Evolutionary conservation across 2,329 filamentous ascomycete species (phyloP).

Genomic region (Alternaria sp.): DNA sequence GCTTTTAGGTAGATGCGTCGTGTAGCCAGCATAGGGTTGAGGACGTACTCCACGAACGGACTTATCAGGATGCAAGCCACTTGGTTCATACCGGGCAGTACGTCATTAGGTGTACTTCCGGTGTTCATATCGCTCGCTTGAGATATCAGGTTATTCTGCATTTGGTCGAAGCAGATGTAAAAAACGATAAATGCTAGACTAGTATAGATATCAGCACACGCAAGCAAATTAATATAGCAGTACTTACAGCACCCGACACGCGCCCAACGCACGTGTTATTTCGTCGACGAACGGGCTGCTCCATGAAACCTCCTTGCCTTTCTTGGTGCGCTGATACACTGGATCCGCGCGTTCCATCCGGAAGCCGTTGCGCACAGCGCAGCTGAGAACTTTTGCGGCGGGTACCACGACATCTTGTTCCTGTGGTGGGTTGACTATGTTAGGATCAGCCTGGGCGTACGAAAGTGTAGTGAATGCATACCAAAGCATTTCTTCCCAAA

Average conservation of each 20-base stretch:
- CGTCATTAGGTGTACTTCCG: conserved; percentile 46
- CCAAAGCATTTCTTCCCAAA: conserved; percentile 21
- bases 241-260: conserved; percentile 42
- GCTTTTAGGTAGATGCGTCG: conserved; percentile 41
- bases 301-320: conserved; percentile 38
- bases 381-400: conserved; percentile 37
- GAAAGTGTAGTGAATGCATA: neutral
- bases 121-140: conserved; percentile 51
- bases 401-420: conserved; percentile 37
- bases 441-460: neutral
- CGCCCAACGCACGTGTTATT: conserved; percentile 41
- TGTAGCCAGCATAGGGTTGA: conserved; percentile 43
- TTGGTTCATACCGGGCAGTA: conserved; percentile 46
- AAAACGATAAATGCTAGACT: conserved; percentile 47
- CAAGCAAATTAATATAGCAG: too few species aligned
- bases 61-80: conserved; percentile 47
- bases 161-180: conserved; percentile 52
- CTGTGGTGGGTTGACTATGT: conserved; percentile 25
- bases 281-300: conserved; percentile 38
- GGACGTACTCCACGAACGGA: conserved; percentile 40
- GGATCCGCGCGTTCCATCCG: conserved; percentile 39
- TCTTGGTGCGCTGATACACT: conserved; percentile 35
- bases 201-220: neutral
- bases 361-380: conserved; percentile 41
- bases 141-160: conserved; percentile 52